Conservation (phyloP, 768 basidiomycete genomes). For the Macrocybe gigantea region DNA sequence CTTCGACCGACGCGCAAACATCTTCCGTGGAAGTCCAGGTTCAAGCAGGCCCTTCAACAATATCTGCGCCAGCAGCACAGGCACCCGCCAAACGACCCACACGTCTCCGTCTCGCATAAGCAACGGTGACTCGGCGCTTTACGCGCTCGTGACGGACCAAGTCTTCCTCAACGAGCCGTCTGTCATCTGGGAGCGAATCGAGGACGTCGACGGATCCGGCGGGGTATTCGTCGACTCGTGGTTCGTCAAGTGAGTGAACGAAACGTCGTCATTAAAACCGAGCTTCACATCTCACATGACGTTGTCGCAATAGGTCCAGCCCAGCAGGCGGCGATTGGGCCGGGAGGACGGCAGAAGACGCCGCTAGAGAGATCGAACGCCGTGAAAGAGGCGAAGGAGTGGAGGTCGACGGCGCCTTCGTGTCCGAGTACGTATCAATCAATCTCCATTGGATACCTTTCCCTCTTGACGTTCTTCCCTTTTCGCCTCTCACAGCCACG, state of each 20-base stretch:
- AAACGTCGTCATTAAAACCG: not conserved
- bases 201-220: conserved; percentile 78
- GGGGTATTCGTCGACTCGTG: conserved; percentile 75
- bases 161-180: conserved; percentile 71
- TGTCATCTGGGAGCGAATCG: conserved; percentile 88
- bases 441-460: not conserved
- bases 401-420: conserved; percentile 17
- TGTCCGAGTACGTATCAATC: conserved; percentile 50
- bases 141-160: conserved; percentile 82
- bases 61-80: not conserved
- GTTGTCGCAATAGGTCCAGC: conserved; percentile 27
- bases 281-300: not conserved
- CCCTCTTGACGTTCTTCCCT: conserved; percentile 2
- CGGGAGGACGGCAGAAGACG: conserved; percentile 61
- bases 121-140: conserved; percentile 41
- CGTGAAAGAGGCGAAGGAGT: conserved; percentile 23
- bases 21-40: not conserved
- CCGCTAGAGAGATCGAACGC: conserved; percentile 41
- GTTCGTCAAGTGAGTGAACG: conserved; percentile 31
- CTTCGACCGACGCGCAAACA: conserved; percentile 5
- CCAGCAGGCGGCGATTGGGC: conserved; percentile 82
- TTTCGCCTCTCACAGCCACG: conserved; percentile 34
- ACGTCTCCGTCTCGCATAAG: not conserved
- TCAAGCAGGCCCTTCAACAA: not conserved
- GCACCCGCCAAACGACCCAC: not conserved